Base-by-base conservation (phyloP, 2,329 filamentous ascomycete species). In the Sporothrix sp. region DNA sequence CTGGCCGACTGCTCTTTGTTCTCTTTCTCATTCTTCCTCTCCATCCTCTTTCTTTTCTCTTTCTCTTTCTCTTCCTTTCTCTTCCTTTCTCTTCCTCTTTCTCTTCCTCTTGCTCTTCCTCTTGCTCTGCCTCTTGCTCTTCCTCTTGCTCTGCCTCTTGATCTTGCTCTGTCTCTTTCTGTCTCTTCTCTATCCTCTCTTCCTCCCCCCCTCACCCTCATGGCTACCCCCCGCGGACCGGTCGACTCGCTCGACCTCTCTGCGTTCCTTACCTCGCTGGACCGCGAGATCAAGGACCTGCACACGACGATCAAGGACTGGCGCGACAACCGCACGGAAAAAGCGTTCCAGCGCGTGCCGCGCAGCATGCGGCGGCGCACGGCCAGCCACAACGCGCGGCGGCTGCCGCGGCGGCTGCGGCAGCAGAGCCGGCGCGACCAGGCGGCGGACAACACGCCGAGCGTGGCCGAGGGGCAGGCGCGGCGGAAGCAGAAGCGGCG, bases 331-430 rank as follows among this genome's bases (percentile, higher is more conserved):
- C 78, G 91, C 47, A 90, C 50, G 7, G 56, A 58, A 21, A 54
- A 54, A 40, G 57, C 91, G 13, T 97, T 97, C 62, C 93, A 98
- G 66, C 80, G 87, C 58, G 85, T 98, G 5, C 93, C 93, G 1
- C 79, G 88, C 58, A 82, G 84, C 45, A 70, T 98, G 76, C 76
- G 93, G 57, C 76, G 93, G 57, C 77, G 93, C 59, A 95, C 91
- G 0, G 93, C 91, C 18, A 95, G 89, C 65, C 93, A 98, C 68
- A 96, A 98, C 75, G 85, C 86, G 32, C 95, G 91, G 68, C 79
- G 85, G 55, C 84, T 98, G 14, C 93, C 93, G 2, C 84, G 83
- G 62, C 73, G 88, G 55, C 68, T 97, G 61, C 78, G 85, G 51
- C 69, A 69, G 35, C 77, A 85, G 58, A 89, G 88, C 1, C 77